phyloP scores from a whole-genome alignment of 1,139 yeast species.

The Debaryomyces nepalensis region DNA sequence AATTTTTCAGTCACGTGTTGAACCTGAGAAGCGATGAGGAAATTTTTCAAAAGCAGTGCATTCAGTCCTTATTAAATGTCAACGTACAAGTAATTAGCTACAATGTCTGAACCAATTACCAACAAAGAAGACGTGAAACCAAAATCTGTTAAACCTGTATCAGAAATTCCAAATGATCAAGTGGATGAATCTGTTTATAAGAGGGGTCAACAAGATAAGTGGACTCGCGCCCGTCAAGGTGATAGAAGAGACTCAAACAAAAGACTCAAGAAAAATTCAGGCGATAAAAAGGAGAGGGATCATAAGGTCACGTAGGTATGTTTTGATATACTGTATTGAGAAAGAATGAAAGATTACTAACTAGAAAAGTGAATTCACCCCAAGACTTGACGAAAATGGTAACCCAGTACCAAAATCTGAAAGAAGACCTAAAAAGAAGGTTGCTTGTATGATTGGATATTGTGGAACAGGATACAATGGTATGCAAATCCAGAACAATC shows the following conservation, averaged over 20 bases:
- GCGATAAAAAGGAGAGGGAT: conserved; percentile 28
- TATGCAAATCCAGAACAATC: conserved; percentile 83
- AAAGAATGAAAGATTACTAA: conserved; percentile 25
- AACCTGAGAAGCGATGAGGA: conserved; percentile 17
- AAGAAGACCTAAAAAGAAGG: conserved; percentile 81
- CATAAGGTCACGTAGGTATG: conserved; percentile 56
- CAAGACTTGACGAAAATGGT: conserved; percentile 63
- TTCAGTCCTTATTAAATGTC: background rate
- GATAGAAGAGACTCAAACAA: conserved; percentile 42
- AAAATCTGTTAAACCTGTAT: conserved; percentile 3
- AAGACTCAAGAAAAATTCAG: conserved; percentile 31
- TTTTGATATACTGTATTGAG: conserved; percentile 17
- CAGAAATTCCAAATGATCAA: conserved; percentile 19
- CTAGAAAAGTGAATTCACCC: conserved; percentile 43
- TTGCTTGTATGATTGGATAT: conserved; percentile 91
- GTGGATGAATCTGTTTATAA: conserved; percentile 35
- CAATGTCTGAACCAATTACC: conserved; percentile 14
- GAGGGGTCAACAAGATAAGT: conserved; percentile 49
- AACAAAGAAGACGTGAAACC: conserved; percentile 10
- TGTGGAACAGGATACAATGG: conserved; percentile 99
- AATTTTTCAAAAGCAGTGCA: conserved; percentile 11
- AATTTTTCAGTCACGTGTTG: conserved; percentile 17
- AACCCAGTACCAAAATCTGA: conserved; percentile 62
- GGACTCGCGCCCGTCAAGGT: conserved; percentile 37
- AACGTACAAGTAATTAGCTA: background rate